These are phyloP conservation scores for Kwoniella newhampshirensis DNA, from an alignment of 768 basidiomycete genomes.

Conservation along the genomic window DNA sequence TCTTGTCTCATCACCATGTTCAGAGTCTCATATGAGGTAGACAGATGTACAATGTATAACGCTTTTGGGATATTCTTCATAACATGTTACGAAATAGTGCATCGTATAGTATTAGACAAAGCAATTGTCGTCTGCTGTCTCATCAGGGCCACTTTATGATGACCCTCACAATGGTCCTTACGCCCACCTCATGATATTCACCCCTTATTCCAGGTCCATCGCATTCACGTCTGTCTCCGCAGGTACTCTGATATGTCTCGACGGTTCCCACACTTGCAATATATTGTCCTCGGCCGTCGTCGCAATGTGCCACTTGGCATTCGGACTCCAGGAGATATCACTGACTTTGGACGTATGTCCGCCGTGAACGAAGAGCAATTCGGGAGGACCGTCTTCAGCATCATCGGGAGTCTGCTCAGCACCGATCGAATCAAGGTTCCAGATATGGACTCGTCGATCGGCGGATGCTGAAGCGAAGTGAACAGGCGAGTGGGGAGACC, in stretches of 20 bases:
- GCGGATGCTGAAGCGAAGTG: slow-evolving; percentile 93
- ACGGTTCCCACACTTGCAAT: slow-evolving; percentile 96
- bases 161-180: no score
- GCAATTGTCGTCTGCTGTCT: no score
- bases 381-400: slow-evolving; percentile 96
- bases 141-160: no score
- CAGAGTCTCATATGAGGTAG: no score
- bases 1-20: no score
- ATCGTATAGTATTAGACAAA: no score
- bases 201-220: slow-evolving; percentile 73
- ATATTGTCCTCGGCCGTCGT: slow-evolving; percentile 97
- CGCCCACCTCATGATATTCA: background rate
- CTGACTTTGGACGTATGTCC: slow-evolving; percentile 71
- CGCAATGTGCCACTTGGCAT: slow-evolving; percentile 78
- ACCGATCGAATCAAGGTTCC: slow-evolving; percentile 90
- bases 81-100: no score
- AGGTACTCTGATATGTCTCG: slow-evolving; percentile 88
- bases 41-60: no score
- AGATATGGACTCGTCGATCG: slow-evolving; percentile 88
- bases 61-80: no score
- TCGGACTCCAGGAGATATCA: slow-evolving; percentile 87
- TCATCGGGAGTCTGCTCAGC: slow-evolving; percentile 97
- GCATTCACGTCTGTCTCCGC: slow-evolving; percentile 81
- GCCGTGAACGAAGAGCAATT: slow-evolving; percentile 92
- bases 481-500: slow-evolving; percentile 90